phyloP scores from a whole-genome alignment of 495 filamentous ascomycete species.

The Tetracladium setigerum region DNA sequence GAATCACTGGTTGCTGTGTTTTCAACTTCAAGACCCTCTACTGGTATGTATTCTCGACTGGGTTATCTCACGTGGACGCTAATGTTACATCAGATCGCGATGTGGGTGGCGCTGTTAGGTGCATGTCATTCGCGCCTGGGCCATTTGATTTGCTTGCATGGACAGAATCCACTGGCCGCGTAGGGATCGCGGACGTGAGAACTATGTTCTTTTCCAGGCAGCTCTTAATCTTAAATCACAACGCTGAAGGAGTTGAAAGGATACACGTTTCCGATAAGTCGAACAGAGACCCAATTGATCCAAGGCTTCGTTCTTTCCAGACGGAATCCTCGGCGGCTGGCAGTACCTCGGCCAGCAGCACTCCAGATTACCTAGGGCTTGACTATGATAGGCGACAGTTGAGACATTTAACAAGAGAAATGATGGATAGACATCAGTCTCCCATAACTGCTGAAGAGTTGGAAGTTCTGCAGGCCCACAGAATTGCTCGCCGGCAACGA shows the following conservation, averaged over 20 bases:
- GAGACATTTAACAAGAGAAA: slow-evolving; percentile 12
- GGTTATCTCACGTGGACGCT: no score
- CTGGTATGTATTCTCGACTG: no score
- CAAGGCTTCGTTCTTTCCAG: slow-evolving; percentile 17
- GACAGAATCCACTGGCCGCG: slow-evolving; percentile 80
- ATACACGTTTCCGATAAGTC: slow-evolving; percentile 11
- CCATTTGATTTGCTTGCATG: slow-evolving; percentile 89
- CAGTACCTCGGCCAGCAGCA: slow-evolving; percentile 3
- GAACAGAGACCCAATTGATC: slow-evolving; percentile 12
- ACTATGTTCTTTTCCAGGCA: slow-evolving; percentile 70
- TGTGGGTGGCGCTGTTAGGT: slow-evolving; percentile 72
- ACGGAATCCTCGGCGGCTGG: slow-evolving; percentile 5
- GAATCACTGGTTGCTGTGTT: slow-evolving; percentile 33
- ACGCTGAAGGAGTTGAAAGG: slow-evolving; percentile 38
- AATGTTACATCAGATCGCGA: slow-evolving; percentile 17
- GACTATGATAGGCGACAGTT: slow-evolving; percentile 19
- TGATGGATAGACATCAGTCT: slow-evolving; percentile 19
- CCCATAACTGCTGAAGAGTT: slow-evolving; percentile 39
- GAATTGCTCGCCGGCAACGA: slow-evolving; percentile 36
- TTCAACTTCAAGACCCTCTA: slow-evolving; percentile 46
- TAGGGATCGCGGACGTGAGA: slow-evolving; percentile 79
- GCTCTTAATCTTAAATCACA: slow-evolving; percentile 54
- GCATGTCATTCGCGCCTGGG: slow-evolving; percentile 84
- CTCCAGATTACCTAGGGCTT: slow-evolving; percentile 18
- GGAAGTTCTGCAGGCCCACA: slow-evolving; percentile 39